These are phyloP conservation scores for Protomyces gravidus DNA, from an alignment of 1,139 yeast species.

Conservation along the genomic window DNA sequence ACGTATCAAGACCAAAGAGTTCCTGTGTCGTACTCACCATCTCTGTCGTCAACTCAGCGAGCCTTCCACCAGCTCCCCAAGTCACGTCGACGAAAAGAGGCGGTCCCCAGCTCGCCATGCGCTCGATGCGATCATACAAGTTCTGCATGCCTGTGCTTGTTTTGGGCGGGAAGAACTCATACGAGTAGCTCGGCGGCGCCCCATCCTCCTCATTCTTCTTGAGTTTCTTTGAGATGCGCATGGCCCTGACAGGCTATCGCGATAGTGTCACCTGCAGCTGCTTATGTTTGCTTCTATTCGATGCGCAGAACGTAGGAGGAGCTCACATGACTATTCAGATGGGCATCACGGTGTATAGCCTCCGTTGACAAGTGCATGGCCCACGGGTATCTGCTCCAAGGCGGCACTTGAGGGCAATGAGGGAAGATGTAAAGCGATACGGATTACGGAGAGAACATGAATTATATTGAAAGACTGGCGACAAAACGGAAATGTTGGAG, in stretches of 20 bases:
- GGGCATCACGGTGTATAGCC: too few relatives aligned
- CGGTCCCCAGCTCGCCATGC: constrained; percentile 79
- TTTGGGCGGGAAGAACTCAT: constrained; percentile 97
- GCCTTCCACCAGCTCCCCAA: constrained; percentile 94
- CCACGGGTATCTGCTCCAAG: too few relatives aligned
- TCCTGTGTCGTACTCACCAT: constrained; percentile 89
- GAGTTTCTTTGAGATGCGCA: constrained; percentile 46
- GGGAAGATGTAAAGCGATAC: too few relatives aligned
- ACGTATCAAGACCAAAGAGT: constrained; percentile 89
- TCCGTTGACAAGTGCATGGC: too few relatives aligned
- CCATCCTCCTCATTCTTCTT: constrained; percentile 37
- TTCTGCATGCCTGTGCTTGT: constrained; percentile 92
- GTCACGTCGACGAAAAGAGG: constrained; percentile 94
- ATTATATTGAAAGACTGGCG: too few relatives aligned
- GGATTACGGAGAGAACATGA: too few relatives aligned
- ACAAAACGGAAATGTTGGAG: too few relatives aligned
- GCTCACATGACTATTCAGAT: too few relatives aligned
- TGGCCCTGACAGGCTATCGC: constrained; percentile 28
- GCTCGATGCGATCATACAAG: constrained; percentile 92
- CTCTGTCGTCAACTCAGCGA: constrained; percentile 76
- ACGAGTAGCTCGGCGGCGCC: constrained; percentile 54
- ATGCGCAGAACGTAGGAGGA: too few relatives aligned
- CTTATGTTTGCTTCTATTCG: too few relatives aligned
- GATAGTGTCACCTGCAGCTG: not conserved
- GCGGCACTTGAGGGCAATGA: too few relatives aligned